These are phyloP conservation scores for Chlamydomonas asymmetrica DNA, from an alignment of 139 green algal species.

Conservation along the genomic window DNA sequence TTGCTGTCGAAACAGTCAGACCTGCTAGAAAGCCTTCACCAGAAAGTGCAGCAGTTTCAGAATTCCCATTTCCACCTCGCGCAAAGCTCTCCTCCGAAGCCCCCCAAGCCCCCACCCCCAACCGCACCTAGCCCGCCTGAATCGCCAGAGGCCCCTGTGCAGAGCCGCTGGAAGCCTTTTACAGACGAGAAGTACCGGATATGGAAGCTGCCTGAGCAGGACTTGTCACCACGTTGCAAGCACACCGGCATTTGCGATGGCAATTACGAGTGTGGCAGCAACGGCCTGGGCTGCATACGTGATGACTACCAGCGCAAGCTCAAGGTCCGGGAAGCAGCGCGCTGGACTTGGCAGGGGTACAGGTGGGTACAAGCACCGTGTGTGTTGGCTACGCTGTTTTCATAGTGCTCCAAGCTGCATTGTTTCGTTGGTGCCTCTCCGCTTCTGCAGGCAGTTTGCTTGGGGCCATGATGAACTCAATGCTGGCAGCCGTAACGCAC, in stretches of 20 bases:
- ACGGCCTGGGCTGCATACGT: slow-evolving; percentile 60
- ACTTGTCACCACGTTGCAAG: slow-evolving; percentile 60
- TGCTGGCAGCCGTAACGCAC: slow-evolving; percentile 5
- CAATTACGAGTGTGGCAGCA: slow-evolving; percentile 29
- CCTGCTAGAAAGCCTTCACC: too few relatives aligned
- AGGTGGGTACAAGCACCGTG: slow-evolving; percentile 27
- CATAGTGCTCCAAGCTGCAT: background rate
- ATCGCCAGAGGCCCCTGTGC: background rate
- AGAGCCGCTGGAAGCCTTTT: slow-evolving; percentile 10
- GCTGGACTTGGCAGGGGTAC: slow-evolving; percentile 73
- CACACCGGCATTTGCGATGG: slow-evolving; percentile 70
- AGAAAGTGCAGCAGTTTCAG: too few relatives aligned
- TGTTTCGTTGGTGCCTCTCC: too few relatives aligned
- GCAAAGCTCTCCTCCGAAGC: too few relatives aligned
- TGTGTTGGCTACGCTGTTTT: background rate
- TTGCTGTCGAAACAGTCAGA: too few relatives aligned
- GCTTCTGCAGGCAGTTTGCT: slow-evolving; percentile 62
- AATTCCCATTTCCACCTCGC: too few relatives aligned
- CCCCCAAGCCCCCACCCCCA: background rate
- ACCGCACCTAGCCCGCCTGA: background rate
- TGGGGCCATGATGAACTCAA: slow-evolving; percentile 83
- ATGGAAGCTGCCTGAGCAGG: slow-evolving; percentile 35
- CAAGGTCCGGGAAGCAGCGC: slow-evolving; percentile 48
- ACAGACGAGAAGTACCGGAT: slow-evolving; percentile 28
- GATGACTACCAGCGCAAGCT: slow-evolving; percentile 33